Conservation (phyloP, 306 rosid species). For the Vachellia collinsii region DNA sequence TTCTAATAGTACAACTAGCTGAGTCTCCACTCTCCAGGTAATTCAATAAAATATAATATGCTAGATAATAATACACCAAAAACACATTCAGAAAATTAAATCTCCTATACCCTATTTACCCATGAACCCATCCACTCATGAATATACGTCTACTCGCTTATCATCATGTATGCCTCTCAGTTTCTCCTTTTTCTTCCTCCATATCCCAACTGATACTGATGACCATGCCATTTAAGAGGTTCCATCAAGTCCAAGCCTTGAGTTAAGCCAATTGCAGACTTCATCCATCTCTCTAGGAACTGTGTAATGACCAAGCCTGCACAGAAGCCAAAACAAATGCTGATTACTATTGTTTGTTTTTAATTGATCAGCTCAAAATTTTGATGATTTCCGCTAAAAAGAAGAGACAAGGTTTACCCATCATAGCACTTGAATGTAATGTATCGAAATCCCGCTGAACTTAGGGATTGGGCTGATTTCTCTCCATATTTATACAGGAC, state of each 20-base stretch:
- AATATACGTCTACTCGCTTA: slow-evolving; percentile 49
- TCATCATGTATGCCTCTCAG: neutral
- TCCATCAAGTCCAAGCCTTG: slow-evolving; percentile 86
- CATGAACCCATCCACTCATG: slow-evolving; percentile 44
- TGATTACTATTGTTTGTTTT: slow-evolving; percentile 14
- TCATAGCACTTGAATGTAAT: slow-evolving; percentile 77
- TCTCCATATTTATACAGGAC: slow-evolving; percentile 76
- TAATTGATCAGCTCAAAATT: neutral
- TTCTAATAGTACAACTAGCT: slow-evolving; percentile 32
- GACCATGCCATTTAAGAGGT: slow-evolving; percentile 30
- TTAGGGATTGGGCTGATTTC: slow-evolving; percentile 72
- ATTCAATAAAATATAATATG: slow-evolving; percentile 40
- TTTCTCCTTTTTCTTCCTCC: slow-evolving; percentile 38
- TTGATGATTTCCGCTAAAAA: neutral
- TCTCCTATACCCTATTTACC: slow-evolving; percentile 50
- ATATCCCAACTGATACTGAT: slow-evolving; percentile 21
- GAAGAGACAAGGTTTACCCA: slow-evolving; percentile 55
- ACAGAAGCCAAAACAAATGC: slow-evolving; percentile 30
- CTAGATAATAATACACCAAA: slow-evolving; percentile 40
- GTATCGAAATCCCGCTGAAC: slow-evolving; percentile 79
- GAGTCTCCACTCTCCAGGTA: slow-evolving; percentile 42
- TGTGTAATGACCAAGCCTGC: slow-evolving; percentile 97
- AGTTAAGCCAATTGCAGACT: slow-evolving; percentile 83
- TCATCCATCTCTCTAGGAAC: slow-evolving; percentile 96
- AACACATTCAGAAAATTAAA: slow-evolving; percentile 47